Evolutionary conservation across 495 filamentous ascomycete genomes (phyloP).

Genomic region (Penicillium coffeae): DNA sequence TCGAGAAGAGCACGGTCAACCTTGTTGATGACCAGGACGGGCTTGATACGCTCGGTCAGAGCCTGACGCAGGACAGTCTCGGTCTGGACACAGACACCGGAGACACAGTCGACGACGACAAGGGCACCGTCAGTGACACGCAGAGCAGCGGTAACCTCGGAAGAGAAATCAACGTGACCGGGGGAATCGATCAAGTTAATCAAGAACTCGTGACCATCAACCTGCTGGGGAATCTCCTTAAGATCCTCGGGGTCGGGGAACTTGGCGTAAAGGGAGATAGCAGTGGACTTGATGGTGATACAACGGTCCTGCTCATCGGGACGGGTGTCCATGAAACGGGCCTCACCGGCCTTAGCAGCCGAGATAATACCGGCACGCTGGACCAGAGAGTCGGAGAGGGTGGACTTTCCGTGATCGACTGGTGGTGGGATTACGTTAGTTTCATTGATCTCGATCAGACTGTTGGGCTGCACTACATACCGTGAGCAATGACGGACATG

Average conservation of each 20-base stretch:
- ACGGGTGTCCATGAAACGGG: slow-evolving; percentile 94
- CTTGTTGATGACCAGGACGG: slow-evolving; percentile 99
- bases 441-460: too few relatives aligned
- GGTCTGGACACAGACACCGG: slow-evolving; percentile 98
- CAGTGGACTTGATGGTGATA: slow-evolving; percentile 99
- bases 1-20: slow-evolving; percentile 98
- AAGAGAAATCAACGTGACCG: slow-evolving; percentile 99
- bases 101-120: slow-evolving; percentile 98
- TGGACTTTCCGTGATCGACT: slow-evolving; percentile 99
- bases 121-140: slow-evolving; percentile 99
- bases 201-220: slow-evolving; percentile 91
- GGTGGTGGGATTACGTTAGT: slow-evolving; percentile 3
- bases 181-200: slow-evolving; percentile 99
- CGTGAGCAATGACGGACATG: slow-evolving; percentile 99
- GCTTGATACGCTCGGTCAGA: slow-evolving; percentile 99
- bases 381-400: slow-evolving; percentile 96
- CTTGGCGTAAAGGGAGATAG: slow-evolving; percentile 94
- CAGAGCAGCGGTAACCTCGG: slow-evolving; percentile 97
- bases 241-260: slow-evolving; percentile 79
- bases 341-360: slow-evolving; percentile 92
- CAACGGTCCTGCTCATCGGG: slow-evolving; percentile 97
- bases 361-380: slow-evolving; percentile 99
- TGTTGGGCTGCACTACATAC: too few relatives aligned
- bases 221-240: slow-evolving; percentile 90
- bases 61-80: slow-evolving; percentile 99